Evolutionary conservation across 1,284 basidiomycete species (phyloP).

Genomic region (Tausonia pullulans): DNA sequence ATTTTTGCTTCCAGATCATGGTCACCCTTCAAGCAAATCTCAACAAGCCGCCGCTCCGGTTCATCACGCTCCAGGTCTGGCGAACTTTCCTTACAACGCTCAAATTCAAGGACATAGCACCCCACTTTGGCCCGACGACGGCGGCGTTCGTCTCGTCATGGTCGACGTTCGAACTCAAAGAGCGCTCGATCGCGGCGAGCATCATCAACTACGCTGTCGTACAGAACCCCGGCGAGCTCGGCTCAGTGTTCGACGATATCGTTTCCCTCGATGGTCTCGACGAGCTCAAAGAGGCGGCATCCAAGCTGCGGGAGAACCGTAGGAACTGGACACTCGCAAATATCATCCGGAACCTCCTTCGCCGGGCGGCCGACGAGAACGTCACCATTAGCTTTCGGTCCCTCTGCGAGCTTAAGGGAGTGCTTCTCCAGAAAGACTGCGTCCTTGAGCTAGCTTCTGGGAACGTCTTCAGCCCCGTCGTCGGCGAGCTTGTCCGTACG

Average conservation of each 20-base stretch:
- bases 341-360: slow-evolving; percentile 57
- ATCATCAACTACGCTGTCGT: slow-evolving; percentile 63
- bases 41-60: slow-evolving; percentile 55
- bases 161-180: slow-evolving; percentile 49
- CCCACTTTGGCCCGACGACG: slow-evolving; percentile 76
- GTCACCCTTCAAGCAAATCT: slow-evolving; percentile 90
- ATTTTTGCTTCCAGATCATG: slow-evolving; percentile 59
- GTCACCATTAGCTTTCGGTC: slow-evolving; percentile 65
- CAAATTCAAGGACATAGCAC: slow-evolving; percentile 59
- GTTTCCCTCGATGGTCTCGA: slow-evolving; percentile 62
- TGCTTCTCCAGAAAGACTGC: slow-evolving; percentile 49
- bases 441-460: slow-evolving; percentile 60
- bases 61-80: slow-evolving; percentile 75
- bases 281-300: slow-evolving; percentile 47
- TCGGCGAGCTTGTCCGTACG: slow-evolving; percentile 58
- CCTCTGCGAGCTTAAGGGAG: slow-evolving; percentile 60
- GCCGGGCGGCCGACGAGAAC: slow-evolving; percentile 70
- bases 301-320: slow-evolving; percentile 44
- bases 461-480: slow-evolving; percentile 69
- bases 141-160: slow-evolving; percentile 75
- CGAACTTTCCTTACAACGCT: slow-evolving; percentile 62
- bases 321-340: slow-evolving; percentile 44
- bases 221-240: slow-evolving; percentile 37
- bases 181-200: slow-evolving; percentile 46
- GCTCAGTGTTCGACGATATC: slow-evolving; percentile 55